Percentiles rank a stretch among this genome's conserved stretches.
Conservation (phyloP, 208 protist species). For the Leishmania braziliensis region DNA sequence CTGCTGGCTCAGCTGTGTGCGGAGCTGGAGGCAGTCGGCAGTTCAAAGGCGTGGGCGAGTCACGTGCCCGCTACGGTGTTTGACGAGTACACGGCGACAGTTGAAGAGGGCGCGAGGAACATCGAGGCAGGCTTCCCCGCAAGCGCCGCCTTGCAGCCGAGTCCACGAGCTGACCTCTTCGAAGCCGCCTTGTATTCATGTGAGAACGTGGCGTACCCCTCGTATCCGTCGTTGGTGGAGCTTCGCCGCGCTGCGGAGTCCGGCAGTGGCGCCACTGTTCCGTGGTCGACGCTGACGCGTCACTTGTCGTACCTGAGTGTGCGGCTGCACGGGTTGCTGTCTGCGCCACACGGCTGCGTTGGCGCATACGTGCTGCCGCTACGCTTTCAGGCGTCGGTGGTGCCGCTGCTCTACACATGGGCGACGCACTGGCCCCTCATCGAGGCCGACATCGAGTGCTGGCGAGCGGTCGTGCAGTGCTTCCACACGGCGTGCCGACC, state of each 20-base stretch:
- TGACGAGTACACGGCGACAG: neutral
- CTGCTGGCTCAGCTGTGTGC: constrained; percentile 19
- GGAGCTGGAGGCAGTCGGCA: constrained; percentile 19
- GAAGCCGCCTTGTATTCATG: constrained; percentile 8
- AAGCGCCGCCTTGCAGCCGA: neutral
- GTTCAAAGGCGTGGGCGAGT: constrained; percentile 10
- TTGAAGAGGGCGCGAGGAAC: neutral
- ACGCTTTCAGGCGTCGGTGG: constrained; percentile 46
- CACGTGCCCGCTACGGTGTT: constrained; percentile 6
- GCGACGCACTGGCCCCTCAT: constrained; percentile 57
- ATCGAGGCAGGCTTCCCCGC: neutral
- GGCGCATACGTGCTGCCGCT: constrained; percentile 33
- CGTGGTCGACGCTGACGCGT: constrained; percentile 21
- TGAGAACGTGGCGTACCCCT: constrained; percentile 8
- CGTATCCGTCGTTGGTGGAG: constrained; percentile 2
- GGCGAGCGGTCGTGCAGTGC: constrained; percentile 42
- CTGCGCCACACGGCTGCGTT: neutral
- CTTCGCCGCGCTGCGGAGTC: neutral
- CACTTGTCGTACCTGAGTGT: constrained; percentile 18
- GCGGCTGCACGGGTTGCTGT: constrained; percentile 21
- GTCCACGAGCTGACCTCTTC: neutral
- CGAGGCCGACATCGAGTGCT: constrained; percentile 32
- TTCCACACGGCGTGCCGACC: constrained; percentile 24
- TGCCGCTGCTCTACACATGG: constrained; percentile 74
- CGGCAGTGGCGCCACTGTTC: neutral